Percentiles rank a stretch among this genome's conserved stretches.
Evolutionary conservation across 768 basidiomycete species (phyloP).

Genomic region (Podaxis sp.): DNA sequence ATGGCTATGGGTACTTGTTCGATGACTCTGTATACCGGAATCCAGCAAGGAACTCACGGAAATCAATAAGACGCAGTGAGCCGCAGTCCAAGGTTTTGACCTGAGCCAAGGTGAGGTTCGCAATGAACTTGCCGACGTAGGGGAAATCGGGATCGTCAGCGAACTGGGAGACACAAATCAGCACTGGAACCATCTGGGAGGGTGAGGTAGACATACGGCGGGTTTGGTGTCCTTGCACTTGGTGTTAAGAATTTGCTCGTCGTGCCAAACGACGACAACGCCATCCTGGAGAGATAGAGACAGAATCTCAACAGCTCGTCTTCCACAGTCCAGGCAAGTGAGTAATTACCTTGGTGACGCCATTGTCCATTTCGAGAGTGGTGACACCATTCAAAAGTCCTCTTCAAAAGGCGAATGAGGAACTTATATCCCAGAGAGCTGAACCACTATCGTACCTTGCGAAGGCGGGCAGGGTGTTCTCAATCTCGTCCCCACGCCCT

Average conservation of each 20-base stretch:
- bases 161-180: constrained; percentile 35
- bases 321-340: neutral
- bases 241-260: constrained; percentile 56
- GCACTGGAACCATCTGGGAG: neutral
- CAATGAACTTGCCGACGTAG: constrained; percentile 74
- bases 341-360: constrained; percentile 58
- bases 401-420: constrained; percentile 35
- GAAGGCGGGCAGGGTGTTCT: constrained; percentile 73
- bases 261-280: constrained; percentile 78
- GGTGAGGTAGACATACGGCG: constrained; percentile 38
- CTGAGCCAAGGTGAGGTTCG: constrained; percentile 77
- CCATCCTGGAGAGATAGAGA: constrained; percentile 53
- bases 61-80: constrained; percentile 55
- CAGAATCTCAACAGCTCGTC: neutral
- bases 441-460: constrained; percentile 56
- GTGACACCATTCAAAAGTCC: constrained; percentile 74
- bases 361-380: constrained; percentile 78
- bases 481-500: constrained; percentile 70
- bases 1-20: constrained; percentile 37
- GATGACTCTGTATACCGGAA: neutral
- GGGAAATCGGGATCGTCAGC: constrained; percentile 61
- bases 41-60: constrained; percentile 44
- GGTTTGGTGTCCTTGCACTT: constrained; percentile 74
- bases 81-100: constrained; percentile 82
- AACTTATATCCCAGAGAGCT: neutral